A percentile compares a stretch with the other conserved stretches of the same genome.
These are phyloP conservation scores for Xylaria sp. DNA, from an alignment of 2,329 filamentous ascomycete genomes.

Conservation along the genomic window DNA sequence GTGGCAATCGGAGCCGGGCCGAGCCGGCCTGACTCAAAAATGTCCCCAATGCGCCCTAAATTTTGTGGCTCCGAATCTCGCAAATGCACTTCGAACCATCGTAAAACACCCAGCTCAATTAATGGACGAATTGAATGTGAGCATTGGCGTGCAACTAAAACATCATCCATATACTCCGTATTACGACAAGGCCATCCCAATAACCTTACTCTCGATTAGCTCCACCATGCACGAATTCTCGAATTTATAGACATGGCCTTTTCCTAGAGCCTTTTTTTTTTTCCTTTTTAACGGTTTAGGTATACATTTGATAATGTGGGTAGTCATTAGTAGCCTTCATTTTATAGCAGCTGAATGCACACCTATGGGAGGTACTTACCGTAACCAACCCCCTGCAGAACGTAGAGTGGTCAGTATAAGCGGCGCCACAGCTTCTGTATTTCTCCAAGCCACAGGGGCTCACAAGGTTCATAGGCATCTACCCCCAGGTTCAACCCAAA, in stretches of 20 bases:
- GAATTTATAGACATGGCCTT: too few relatives aligned
- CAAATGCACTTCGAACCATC: background rate
- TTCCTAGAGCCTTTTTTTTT: too few relatives aligned
- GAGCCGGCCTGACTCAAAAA: conserved; percentile 31
- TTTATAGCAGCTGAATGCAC: too few relatives aligned
- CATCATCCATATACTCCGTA: too few relatives aligned
- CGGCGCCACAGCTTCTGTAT: conserved; percentile 11
- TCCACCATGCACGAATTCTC: too few relatives aligned
- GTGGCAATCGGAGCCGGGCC: conserved; percentile 28
- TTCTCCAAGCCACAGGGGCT: conserved; percentile 2
- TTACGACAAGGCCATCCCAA: too few relatives aligned
- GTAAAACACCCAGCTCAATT: background rate
- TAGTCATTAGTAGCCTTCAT: too few relatives aligned
- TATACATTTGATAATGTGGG: too few relatives aligned
- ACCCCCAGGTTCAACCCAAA: background rate
- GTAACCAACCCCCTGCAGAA: background rate
- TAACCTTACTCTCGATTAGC: too few relatives aligned
- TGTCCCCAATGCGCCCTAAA: background rate
- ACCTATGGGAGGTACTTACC: too few relatives aligned
- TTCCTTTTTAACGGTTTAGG: too few relatives aligned
- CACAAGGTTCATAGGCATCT: background rate
- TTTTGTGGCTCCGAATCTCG: conserved; percentile 31
- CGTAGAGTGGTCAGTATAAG: conserved; percentile 1
- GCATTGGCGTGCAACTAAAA: background rate
- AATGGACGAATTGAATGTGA: background rate